A percentile compares a stretch with the other conserved stretches of the same genome.
These are phyloP conservation scores for Fusarium chlamydosporum DNA, from an alignment of 2,329 filamentous ascomycete species.

Conservation along the genomic window DNA sequence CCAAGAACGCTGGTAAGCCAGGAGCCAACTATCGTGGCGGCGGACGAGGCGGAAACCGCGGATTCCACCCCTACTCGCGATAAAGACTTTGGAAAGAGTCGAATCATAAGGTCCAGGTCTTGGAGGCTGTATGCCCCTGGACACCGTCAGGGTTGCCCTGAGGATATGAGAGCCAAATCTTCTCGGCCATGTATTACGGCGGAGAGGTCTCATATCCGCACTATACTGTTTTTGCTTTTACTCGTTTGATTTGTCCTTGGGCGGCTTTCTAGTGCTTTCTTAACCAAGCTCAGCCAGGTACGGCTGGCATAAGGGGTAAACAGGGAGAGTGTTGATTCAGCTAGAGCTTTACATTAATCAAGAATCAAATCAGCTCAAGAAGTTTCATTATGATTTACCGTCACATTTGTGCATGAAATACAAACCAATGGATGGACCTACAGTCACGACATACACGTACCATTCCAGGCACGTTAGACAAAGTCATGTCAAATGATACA, in stretches of 20 bases:
- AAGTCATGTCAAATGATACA: background rate
- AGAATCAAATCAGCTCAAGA: constrained; percentile 15
- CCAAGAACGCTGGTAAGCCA: constrained; percentile 93
- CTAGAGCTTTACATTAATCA: constrained; percentile 35
- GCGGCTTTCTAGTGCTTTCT: constrained; percentile 25
- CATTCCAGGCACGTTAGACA: background rate
- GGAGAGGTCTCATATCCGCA: constrained; percentile 11
- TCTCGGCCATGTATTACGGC: constrained; percentile 24
- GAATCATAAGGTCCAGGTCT: constrained; percentile 4
- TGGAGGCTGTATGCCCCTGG: background rate
- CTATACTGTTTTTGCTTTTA: constrained; percentile 21
- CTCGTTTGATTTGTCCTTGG: constrained; percentile 22
- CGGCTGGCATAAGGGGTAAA: constrained; percentile 20
- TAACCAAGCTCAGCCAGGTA: constrained; percentile 23
- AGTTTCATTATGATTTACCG: background rate
- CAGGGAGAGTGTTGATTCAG: constrained; percentile 14
- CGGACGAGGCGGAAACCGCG: constrained; percentile 79
- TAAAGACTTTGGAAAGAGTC: constrained; percentile 36
- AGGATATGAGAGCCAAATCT: constrained; percentile 13
- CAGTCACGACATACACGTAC: background rate
- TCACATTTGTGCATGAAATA: background rate
- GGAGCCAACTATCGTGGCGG: constrained; percentile 95
- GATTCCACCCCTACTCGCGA: constrained; percentile 82
- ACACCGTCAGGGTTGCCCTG: constrained; percentile 16
- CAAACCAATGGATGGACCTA: background rate